Evolutionary conservation across 139 green algal genomes (phyloP), one percentile per base, ranked within the genome.

Genomic region (Zygnema circumcarinatum): DNA sequence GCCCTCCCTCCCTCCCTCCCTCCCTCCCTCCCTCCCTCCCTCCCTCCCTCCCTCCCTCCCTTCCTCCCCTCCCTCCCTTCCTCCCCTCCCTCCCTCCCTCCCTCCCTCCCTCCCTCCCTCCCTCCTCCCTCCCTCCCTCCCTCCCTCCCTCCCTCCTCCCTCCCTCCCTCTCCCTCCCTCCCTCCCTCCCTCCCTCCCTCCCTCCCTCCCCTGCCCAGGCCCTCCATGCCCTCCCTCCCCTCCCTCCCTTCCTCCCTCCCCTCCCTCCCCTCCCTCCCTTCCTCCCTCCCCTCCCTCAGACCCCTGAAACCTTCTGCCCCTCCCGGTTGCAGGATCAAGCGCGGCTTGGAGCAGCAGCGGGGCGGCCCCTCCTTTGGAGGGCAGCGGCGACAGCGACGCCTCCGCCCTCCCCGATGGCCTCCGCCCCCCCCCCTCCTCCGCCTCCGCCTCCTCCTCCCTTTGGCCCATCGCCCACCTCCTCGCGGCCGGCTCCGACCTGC

Each of bases 51-150:
- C 47, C 7, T 25, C 47, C 7, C 16, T 16, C 47, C 7, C 47
- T 62, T 62, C 16, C 7, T 16, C 47, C 47, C 47, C 47, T 16
- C 47, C 47, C 47, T 62, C 7, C 7, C 7, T 16, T 16, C 16
- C 47, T 62, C 47, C 47, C 16, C 7, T 7, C 47, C 7, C 47
- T 16, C 7, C 47, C 47, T 62, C 47, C 47, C 1, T 0, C 72
- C 1, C 38, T 40, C 1, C 1, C 1, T 40, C 1, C 72, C 1
- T 0, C 1, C 72, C 72, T 40, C 72, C 0, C 72, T 79, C 1
- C 73, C 39, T 29, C 73, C 73, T 54, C 73, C 73, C 1, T 54
- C 73, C 73, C 73, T 54, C 73, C 73, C 73, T 54, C 73, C 73
- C 73, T 54, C 73, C 73, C 73, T 54, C 73, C 73, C 73, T 2